Evolutionary conservation across 1,284 basidiomycete genomes (phyloP).

Genomic region (Papiliotrema laurentii): DNA sequence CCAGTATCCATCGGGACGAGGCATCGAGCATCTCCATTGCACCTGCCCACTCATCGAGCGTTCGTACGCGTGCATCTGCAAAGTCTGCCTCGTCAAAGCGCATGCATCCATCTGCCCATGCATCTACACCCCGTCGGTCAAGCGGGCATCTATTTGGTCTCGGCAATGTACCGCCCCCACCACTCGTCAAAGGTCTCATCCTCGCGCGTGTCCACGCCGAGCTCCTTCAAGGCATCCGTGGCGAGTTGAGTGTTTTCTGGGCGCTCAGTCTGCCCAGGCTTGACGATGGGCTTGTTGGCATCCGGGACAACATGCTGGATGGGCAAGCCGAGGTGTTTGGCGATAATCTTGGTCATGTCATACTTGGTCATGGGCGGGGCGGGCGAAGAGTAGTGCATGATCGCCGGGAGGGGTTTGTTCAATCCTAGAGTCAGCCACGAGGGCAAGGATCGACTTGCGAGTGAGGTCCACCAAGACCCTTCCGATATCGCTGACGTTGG

Average conservation of each 20-base stretch:
- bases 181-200: conserved; percentile 34
- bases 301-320: conserved; percentile 42
- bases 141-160: background rate
- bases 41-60: no score
- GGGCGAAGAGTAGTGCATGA: conserved; percentile 50
- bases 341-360: conserved; percentile 49
- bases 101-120: background rate
- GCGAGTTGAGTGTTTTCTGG: conserved; percentile 46
- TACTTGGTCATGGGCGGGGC: conserved; percentile 51
- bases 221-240: conserved; percentile 26
- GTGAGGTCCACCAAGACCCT: conserved; percentile 46
- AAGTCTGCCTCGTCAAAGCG: background rate
- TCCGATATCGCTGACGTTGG: conserved; percentile 51
- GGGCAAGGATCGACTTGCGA: conserved; percentile 19
- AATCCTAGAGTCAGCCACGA: conserved; percentile 16
- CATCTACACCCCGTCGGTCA: background rate
- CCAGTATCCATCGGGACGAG: no score
- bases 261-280: conserved; percentile 34
- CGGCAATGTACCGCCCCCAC: conserved; percentile 24
- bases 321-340: conserved; percentile 33
- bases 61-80: no score
- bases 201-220: conserved; percentile 38
- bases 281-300: conserved; percentile 22
- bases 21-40: no score
- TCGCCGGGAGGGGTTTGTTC: conserved; percentile 33